phyloP scores from a whole-genome alignment of 179 eudicot genomes.

The Sideroxylon spinosum region DNA sequence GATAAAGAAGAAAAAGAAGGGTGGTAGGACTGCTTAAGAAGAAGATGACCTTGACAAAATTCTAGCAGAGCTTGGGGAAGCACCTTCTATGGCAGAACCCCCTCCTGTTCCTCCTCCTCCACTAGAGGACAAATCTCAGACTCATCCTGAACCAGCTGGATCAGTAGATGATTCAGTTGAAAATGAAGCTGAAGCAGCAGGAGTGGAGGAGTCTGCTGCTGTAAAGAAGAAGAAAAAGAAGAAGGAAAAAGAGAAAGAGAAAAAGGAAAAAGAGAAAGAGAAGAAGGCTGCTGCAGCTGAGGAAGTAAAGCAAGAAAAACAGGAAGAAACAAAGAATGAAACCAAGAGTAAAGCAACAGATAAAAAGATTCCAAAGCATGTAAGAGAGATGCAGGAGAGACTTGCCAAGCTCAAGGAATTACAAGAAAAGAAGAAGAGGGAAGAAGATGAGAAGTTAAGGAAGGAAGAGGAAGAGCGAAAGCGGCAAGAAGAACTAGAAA shows the following conservation, averaged over 20 bases:
- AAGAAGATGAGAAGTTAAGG: constrained; percentile 75
- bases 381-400: constrained; percentile 87
- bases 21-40: constrained; percentile 75
- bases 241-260: constrained; percentile 53
- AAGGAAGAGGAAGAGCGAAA: constrained; percentile 90
- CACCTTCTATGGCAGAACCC: constrained; percentile 41
- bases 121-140: constrained; percentile 36
- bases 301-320: constrained; percentile 38
- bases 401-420: constrained; percentile 71
- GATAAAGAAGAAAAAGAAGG: constrained; percentile 85
- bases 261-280: constrained; percentile 58
- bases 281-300: constrained; percentile 57
- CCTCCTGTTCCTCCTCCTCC: constrained; percentile 34
- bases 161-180: constrained; percentile 37
- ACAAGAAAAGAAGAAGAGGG: constrained; percentile 66
- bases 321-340: constrained; percentile 52
- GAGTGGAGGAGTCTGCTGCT: constrained; percentile 65
- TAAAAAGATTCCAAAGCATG: constrained; percentile 80
- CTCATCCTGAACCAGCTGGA: constrained; percentile 37
- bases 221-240: constrained; percentile 87
- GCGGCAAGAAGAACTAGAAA: constrained; percentile 64
- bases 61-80: constrained; percentile 82
- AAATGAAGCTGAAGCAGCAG: constrained; percentile 58
- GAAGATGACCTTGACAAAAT: constrained; percentile 82
- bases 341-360: constrained; percentile 49